Base-by-base conservation (phyloP, 2,329 filamentous ascomycete species). In the Fusarium udum region DNA sequence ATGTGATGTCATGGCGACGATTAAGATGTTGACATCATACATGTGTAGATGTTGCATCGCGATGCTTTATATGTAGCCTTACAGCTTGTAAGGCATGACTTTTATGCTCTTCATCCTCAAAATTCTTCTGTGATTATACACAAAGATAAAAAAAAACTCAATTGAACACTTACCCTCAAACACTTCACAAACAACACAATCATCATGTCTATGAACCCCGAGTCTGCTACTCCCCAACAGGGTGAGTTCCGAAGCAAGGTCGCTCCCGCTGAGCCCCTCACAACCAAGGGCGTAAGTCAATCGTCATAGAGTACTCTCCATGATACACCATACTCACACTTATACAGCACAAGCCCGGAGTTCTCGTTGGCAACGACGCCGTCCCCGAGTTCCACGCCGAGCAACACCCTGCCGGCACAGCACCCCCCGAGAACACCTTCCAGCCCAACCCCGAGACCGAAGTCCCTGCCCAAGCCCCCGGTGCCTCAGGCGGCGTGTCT, bases 341-440 rank as follows among this genome's bases (percentile, higher is more conserved):
- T 39, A 13, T 31, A n/a, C 74, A 93, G 91, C 92, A 94, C 81
- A 85, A 90, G 78, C 87, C 88, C 7, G 92, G 92, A 59, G 84
- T 86, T 74, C 86, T 89, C 69, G 86, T 89, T 64, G 88, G 88
- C 76, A 88, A 90, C 73, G 90, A 92, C 60, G 82, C 83, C 31
- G 78, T 82, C 18, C 89, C 89, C 26, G 91, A 92, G 77, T 94
- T 92, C 84, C 84, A 87, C 76, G 87, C 89, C 31, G 74, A 94
- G 79, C 87, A 86, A 3, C 82, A 90, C 40, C 86, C 90, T 1
- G 82, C 91, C 0, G 92, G 92, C 67, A 88, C 89, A 7, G 92
- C 92, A 0, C 92, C 92, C 6, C 67, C 67, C 20, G 79, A 84
- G 58, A 56, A 79, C 61, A 83, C 80, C 15, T 85, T 82, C 78